phyloP scores from a whole-genome alignment of 1,139 yeast genomes.

The Blastobotrys arbuscula region DNA sequence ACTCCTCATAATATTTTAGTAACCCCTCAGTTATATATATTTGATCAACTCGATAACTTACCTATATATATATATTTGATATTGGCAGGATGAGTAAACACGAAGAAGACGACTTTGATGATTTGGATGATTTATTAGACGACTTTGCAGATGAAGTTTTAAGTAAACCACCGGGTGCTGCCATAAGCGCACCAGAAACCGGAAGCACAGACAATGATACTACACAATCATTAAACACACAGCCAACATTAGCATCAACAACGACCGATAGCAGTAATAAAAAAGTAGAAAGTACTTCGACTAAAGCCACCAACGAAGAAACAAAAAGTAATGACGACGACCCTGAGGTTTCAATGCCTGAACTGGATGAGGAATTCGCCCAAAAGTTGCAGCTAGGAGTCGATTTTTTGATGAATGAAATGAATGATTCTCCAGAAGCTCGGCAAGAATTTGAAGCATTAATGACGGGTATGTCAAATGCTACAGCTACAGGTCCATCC shows the following conservation, averaged over 20 bases:
- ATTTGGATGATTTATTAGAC: slow-evolving; percentile 38
- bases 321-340: slow-evolving; percentile 12
- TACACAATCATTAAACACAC: not conserved
- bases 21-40: not conserved
- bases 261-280: slow-evolving; percentile 17
- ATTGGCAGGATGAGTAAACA: slow-evolving; percentile 8
- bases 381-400: slow-evolving; percentile 33
- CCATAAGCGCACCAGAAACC: not conserved
- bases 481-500: slow-evolving; percentile 29
- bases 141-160: slow-evolving; percentile 63
- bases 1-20: not conserved
- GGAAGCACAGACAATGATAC: slow-evolving; percentile 1
- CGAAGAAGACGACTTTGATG: slow-evolving; percentile 38
- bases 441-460: slow-evolving; percentile 50
- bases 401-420: slow-evolving; percentile 46
- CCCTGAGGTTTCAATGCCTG: slow-evolving; percentile 30
- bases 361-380: slow-evolving; percentile 45
- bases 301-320: slow-evolving; percentile 21
- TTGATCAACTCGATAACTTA: not conserved
- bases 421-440: slow-evolving; percentile 61
- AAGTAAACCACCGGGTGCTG: slow-evolving; percentile 54
- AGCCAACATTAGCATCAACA: not conserved
- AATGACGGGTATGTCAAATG: slow-evolving; percentile 44
- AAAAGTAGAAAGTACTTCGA: slow-evolving; percentile 19
- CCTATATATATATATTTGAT: too few relatives aligned